Evolutionary conservation across 768 basidiomycete species (phyloP).

Genomic region (Leccinum truebloodii): DNA sequence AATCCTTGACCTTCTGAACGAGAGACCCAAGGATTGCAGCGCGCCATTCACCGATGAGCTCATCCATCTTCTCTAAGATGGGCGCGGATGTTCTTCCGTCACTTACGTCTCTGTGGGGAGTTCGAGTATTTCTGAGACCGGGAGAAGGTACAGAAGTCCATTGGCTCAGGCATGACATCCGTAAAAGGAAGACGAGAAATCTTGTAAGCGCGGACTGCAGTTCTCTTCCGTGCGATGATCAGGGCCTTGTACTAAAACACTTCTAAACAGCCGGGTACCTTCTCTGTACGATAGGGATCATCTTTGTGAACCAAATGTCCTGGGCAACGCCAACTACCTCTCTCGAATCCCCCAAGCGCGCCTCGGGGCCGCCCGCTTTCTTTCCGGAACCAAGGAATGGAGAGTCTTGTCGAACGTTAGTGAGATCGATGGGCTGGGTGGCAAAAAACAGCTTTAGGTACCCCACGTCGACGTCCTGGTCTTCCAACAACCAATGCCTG

Average conservation of each 20-base stretch:
- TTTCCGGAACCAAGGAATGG: not conserved
- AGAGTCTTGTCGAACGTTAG: not conserved
- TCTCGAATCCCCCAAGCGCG: not conserved
- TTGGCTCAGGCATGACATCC: slow-evolving; percentile 45
- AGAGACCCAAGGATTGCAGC: slow-evolving; percentile 31
- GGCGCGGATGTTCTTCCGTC: slow-evolving; percentile 41
- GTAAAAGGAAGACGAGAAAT: slow-evolving; percentile 40
- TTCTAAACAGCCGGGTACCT: not conserved
- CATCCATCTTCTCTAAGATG: slow-evolving; percentile 39
- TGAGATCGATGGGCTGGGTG: not conserved
- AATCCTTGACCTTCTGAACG: slow-evolving; percentile 29
- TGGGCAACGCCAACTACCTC: slow-evolving; percentile 3
- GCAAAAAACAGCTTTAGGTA: slow-evolving; percentile 1
- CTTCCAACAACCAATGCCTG: not conserved
- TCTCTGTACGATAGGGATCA: slow-evolving; percentile 22
- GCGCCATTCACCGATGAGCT: slow-evolving; percentile 44
- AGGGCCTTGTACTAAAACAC: slow-evolving; percentile 28
- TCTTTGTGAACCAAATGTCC: slow-evolving; percentile 21
- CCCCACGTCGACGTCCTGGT: not conserved
- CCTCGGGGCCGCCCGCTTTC: not conserved
- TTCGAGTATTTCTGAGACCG: slow-evolving; percentile 42
- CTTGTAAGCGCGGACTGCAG: slow-evolving; percentile 45
- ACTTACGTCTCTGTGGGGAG: slow-evolving; percentile 41
- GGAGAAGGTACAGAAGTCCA: slow-evolving; percentile 47
- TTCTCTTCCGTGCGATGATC: slow-evolving; percentile 40